These are phyloP conservation scores for Trichosporon faecale DNA, from an alignment of 1,284 basidiomycete species.

Conservation along the genomic window DNA sequence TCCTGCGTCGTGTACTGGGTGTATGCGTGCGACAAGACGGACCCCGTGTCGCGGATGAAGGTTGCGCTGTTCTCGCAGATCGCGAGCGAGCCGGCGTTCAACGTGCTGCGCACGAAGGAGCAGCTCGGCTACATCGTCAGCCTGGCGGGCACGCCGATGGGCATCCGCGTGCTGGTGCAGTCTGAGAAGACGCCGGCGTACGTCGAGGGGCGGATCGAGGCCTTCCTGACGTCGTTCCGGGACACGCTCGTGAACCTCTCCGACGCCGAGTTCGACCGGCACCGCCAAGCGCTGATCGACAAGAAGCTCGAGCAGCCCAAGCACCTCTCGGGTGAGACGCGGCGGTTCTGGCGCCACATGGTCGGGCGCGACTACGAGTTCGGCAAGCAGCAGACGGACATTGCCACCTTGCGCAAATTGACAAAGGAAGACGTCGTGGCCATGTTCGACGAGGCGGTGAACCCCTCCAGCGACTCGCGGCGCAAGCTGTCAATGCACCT, in stretches of 20 bases:
- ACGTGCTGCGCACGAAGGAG: conserved; percentile 89
- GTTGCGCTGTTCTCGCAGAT: conserved; percentile 63
- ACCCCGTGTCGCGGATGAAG: conserved; percentile 54
- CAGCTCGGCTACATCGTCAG: conserved; percentile 91
- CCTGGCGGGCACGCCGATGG: conserved; percentile 62
- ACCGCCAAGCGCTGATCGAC: conserved; percentile 63
- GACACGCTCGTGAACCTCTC: conserved; percentile 60
- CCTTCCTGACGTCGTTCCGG: conserved; percentile 74
- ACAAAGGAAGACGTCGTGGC: conserved; percentile 75
- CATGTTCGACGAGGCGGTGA: conserved; percentile 68
- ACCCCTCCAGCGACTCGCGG: conserved; percentile 66
- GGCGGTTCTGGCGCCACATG: conserved; percentile 67
- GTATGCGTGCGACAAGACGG: conserved; percentile 59
- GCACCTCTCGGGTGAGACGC: conserved; percentile 65
- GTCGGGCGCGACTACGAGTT: conserved; percentile 75
- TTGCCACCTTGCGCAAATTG: conserved; percentile 61
- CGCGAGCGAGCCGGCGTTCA: conserved; percentile 85
- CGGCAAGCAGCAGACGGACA: conserved; percentile 64
- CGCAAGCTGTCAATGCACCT: conserved; percentile 80
- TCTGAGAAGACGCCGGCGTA: conserved; percentile 80
- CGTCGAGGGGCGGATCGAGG: conserved; percentile 83
- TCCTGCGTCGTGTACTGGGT: conserved; percentile 75
- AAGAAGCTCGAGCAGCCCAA: conserved; percentile 71
- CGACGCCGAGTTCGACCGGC: conserved; percentile 63
- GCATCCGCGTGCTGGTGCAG: conserved; percentile 85